Percentiles rank a stretch among this genome's conserved stretches.
Conservation (phyloP, 768 basidiomycete genomes). For the Termitomyces sp. region DNA sequence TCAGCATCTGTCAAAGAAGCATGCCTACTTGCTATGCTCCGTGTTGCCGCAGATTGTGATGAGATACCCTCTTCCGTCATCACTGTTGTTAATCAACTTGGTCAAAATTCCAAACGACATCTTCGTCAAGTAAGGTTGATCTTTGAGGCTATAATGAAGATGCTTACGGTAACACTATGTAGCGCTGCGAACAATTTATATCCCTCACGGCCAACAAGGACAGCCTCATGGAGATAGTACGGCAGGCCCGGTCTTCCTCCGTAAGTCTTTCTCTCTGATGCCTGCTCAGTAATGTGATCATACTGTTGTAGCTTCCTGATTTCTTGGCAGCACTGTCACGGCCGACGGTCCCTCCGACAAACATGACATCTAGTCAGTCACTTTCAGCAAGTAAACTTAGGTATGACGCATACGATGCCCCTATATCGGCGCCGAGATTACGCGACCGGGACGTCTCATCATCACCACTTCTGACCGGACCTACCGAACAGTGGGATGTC, state of each 20-base stretch:
- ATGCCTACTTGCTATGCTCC: conserved; percentile 65
- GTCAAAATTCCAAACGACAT: conserved; percentile 41
- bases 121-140: conserved; percentile 47
- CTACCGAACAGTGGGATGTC: conserved; percentile 26
- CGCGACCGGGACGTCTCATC: conserved; percentile 24
- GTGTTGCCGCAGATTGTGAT: conserved; percentile 55
- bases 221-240: conserved; percentile 40
- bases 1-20: conserved; percentile 71
- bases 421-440: conserved; percentile 44
- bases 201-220: conserved; percentile 39
- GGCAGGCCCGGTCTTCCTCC: conserved; percentile 46
- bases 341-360: conserved; percentile 12
- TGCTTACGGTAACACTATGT: conserved; percentile 9
- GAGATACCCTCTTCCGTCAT: conserved; percentile 42
- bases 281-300: background rate
- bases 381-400: conserved; percentile 46
- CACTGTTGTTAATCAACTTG: conserved; percentile 35
- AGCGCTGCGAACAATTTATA: conserved; percentile 74
- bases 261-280: conserved; percentile 30
- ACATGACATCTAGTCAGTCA: conserved; percentile 15
- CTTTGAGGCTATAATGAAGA: background rate
- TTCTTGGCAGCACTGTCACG: conserved; percentile 44
- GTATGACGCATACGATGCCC: conserved; percentile 67
- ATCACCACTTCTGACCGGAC: conserved; percentile 21
- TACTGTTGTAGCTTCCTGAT: conserved; percentile 56